Evolutionary conservation across 2,329 filamentous ascomycete genomes (phyloP).

Genomic region (Epichloe gansuensis): DNA sequence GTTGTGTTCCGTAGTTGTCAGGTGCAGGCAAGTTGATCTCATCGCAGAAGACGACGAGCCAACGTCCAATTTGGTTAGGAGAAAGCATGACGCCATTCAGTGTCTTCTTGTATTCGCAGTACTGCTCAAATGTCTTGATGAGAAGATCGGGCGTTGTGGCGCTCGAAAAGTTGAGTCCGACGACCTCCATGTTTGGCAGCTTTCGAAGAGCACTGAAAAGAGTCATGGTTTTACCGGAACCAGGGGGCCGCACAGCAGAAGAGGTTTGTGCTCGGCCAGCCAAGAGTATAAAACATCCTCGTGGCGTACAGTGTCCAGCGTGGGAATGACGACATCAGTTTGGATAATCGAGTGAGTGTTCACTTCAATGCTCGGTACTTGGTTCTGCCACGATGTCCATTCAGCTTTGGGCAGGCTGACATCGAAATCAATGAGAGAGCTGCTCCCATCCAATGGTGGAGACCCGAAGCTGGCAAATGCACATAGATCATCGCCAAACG

Average conservation of each 20-base stretch:
- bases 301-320: constrained; percentile 90
- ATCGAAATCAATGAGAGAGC: constrained; percentile 92
- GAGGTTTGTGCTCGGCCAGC: constrained; percentile 95
- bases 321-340: constrained; percentile 97
- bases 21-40: constrained; percentile 98
- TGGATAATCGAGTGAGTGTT: constrained; percentile 98
- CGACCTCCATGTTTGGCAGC: constrained; percentile 96
- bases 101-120: constrained; percentile 99
- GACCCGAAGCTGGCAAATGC: constrained; percentile 77
- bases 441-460: constrained; percentile 63
- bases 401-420: constrained; percentile 76
- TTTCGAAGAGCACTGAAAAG: constrained; percentile 95
- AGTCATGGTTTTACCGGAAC: constrained; percentile 99
- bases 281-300: constrained; percentile 99
- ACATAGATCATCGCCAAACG: constrained; percentile 75
- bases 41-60: constrained; percentile 98
- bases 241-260: constrained; percentile 94
- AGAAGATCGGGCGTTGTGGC: constrained; percentile 95
- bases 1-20: constrained; percentile 94
- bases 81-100: constrained; percentile 91
- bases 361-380: constrained; percentile 89
- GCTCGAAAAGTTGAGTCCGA: constrained; percentile 98
- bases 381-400: constrained; percentile 88
- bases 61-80: constrained; percentile 90
- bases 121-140: constrained; percentile 98